Percentiles rank a stretch among this genome's conserved stretches.
phyloP scores from a whole-genome alignment of 2,329 filamentous ascomycete species.

The Hymenoscyphus albidus region DNA sequence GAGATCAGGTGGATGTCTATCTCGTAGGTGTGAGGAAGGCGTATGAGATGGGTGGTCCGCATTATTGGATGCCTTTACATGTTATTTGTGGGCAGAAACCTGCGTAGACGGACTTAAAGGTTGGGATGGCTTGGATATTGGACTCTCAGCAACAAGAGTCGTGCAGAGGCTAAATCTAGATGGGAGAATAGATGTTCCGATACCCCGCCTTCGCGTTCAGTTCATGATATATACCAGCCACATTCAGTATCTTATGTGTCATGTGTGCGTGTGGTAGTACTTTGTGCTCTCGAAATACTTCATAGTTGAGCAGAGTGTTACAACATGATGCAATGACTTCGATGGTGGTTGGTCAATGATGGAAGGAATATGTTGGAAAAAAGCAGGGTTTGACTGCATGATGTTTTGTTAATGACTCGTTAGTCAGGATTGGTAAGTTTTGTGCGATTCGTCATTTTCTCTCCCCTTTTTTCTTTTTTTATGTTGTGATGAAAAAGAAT shows the following conservation, averaged over 20 bases:
- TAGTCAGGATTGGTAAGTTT: neutral
- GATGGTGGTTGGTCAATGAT: neutral
- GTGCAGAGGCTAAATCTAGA: neutral
- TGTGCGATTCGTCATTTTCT: no score
- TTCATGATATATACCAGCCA: neutral
- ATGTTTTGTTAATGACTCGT: no score
- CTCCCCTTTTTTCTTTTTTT: no score
- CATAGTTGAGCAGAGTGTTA: neutral
- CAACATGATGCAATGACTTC: neutral
- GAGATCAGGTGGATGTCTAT: constrained; percentile 47
- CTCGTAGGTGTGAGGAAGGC: constrained; percentile 46
- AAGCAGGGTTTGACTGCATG: neutral
- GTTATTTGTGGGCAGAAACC: constrained; percentile 54
- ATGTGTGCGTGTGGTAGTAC: neutral
- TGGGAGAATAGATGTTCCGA: neutral
- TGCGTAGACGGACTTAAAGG: neutral
- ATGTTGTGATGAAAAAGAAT: no score
- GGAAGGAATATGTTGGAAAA: no score
- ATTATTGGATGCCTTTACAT: constrained; percentile 54
- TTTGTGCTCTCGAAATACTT: neutral
- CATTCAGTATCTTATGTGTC: neutral
- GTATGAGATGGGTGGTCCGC: constrained; percentile 40
- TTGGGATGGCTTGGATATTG: neutral
- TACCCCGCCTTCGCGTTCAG: neutral
- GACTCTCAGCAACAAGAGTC: neutral